These are phyloP conservation scores for Arthrobotrys conoides DNA, from an alignment of 2,329 filamentous ascomycete species.

Conservation along the genomic window DNA sequence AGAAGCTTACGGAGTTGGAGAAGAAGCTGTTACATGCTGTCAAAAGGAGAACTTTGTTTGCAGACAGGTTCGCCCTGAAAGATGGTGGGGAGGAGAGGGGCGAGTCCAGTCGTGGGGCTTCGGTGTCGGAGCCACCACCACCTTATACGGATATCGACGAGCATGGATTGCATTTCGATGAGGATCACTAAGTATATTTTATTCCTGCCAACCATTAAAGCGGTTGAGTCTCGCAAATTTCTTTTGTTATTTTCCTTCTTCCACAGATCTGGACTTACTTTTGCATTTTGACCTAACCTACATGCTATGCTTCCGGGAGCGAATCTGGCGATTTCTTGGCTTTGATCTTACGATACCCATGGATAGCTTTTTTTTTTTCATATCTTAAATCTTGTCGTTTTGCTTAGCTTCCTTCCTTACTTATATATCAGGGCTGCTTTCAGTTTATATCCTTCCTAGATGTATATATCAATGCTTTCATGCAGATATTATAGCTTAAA, in stretches of 20 bases:
- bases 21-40: conserved; percentile 55
- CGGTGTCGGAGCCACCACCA: conserved; percentile 53
- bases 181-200: conserved; percentile 41
- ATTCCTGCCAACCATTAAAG: neutral
- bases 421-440: conserved; percentile 1
- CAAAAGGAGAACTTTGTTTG: conserved; percentile 51
- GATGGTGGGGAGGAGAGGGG: conserved; percentile 45
- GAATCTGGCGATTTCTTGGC: conserved; percentile 14
- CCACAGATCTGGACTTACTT: neutral
- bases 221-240: neutral
- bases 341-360: conserved; percentile 58
- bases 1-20: conserved; percentile 56
- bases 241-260: neutral
- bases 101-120: conserved; percentile 56
- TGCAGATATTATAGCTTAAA: conserved; percentile 43
- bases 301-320: conserved; percentile 30
- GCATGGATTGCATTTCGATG: conserved; percentile 46
- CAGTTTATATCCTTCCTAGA: conserved; percentile 35
- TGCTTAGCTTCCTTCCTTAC: neutral
- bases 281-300: conserved; percentile 16
- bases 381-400: conserved; percentile 22
- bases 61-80: conserved; percentile 43
- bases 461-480: conserved; percentile 32
- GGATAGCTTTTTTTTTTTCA: conserved; percentile 23
- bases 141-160: conserved; percentile 58